A percentile compares a stretch with the other conserved stretches of the same genome.
Conservation (phyloP, 1,139 yeast species). For the Saccharomyces uvarum region DNA sequence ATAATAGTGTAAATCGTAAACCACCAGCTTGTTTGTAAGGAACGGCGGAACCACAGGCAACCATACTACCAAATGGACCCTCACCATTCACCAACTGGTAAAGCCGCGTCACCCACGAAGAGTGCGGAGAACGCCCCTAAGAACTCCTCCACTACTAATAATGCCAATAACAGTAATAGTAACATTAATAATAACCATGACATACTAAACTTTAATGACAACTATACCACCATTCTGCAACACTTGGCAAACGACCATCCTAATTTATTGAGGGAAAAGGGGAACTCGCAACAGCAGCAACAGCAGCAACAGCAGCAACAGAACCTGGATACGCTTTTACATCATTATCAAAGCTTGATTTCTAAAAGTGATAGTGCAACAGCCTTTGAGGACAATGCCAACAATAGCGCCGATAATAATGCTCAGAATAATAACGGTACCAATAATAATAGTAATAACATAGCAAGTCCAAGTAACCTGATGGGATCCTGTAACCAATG, state of each 20-base stretch:
- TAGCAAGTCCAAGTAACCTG: conserved; percentile 9
- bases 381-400: neutral
- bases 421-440: neutral
- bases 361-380: conserved; percentile 15
- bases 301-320: conserved; percentile 8
- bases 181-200: conserved; percentile 6
- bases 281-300: conserved; percentile 2
- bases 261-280: conserved; percentile 8
- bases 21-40: neutral
- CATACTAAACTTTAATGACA: conserved; percentile 22
- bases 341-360: conserved; percentile 25
- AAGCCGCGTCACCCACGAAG: neutral
- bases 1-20: neutral
- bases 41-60: neutral
- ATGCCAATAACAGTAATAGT: neutral
- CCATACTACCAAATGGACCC: neutral
- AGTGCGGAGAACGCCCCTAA: neutral
- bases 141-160: neutral
- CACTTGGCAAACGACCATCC: conserved; percentile 16
- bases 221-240: conserved; percentile 19
- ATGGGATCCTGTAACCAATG: conserved; percentile 60
- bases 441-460: conserved; percentile 8
- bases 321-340: conserved; percentile 24
- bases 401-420: neutral
- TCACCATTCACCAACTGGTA: neutral